Base-by-base conservation (phyloP, 2,329 filamentous ascomycete species). In the Ophiostoma tasmaniense region DNA sequence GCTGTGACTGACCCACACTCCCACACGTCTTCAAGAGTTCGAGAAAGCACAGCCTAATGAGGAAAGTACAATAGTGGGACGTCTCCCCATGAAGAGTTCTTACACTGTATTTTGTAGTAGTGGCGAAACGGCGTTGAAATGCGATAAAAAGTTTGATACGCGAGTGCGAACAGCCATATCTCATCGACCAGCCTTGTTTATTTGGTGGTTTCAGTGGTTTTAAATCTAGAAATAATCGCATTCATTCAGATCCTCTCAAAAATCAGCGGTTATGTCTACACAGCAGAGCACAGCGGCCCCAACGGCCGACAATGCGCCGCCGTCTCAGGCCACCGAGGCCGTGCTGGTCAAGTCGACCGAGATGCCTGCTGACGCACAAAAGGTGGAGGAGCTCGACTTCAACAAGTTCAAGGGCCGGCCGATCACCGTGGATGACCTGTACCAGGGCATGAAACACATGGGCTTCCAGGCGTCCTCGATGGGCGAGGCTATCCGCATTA, bases 361-460 rank as follows among this genome's bases (percentile, higher is more conserved):
- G 68, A 88, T 97, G 77, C 91, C 94, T 20, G 84, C 88, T 68
- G 89, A 85, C 64, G 87, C 91, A n/a, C 87, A 89, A 73, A 86
- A 91, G 76, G 94, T 99, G 45, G 87, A 90, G 76, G 95, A 97
- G 75, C 86, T 98, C 71, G 94, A 99, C 77, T 99, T 98, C 80
- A 90, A 97, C 81, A 84, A 90, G 67, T 87, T 93, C 79, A 88
- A 87, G 70, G 84, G 87, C 50, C 85, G 85, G 69, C 86, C 89
- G 71, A 90, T 97, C 76, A 96, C 93, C 0, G 93, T 91, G 67
- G 90, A 93, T 42, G 91, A 97, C 77, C 84, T 99, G 73, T 85
- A 95, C 30, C 83, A 88, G 68, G 89, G 89, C 71, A 95, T 98
- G 89, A 85, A 85, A 68, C 84, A 88, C 78, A 97, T 96, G 90